Percentiles rank a stretch among this genome's conserved stretches.
Conservation (phyloP, 1,139 yeast species). For the Meyerozyma guilliermondii region DNA sequence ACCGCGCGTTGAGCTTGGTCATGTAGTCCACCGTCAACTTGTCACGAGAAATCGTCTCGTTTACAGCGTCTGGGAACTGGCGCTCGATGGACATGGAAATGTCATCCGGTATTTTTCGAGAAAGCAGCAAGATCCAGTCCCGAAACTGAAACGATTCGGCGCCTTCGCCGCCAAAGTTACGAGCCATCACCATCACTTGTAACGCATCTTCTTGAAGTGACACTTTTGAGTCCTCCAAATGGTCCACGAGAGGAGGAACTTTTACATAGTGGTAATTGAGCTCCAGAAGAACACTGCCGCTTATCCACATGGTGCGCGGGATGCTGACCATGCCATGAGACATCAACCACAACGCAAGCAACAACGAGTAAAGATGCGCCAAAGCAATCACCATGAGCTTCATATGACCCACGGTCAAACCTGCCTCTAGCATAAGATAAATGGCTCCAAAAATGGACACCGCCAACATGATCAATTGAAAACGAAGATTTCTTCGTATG, state of each 20-base stretch:
- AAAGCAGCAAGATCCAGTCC: constrained; percentile 38
- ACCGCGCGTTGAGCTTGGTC: constrained; percentile 30
- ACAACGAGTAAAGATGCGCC: constrained; percentile 74
- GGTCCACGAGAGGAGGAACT: constrained; percentile 56
- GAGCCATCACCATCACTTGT: constrained; percentile 48
- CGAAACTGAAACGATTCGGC: constrained; percentile 22
- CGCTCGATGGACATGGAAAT: constrained; percentile 31
- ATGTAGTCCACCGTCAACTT: constrained; percentile 32
- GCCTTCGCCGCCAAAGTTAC: constrained; percentile 19
- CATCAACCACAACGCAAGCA: constrained; percentile 77
- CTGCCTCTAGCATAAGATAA: constrained; percentile 58
- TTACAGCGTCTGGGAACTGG: constrained; percentile 17
- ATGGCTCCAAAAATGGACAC: constrained; percentile 51
- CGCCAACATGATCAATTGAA: constrained; percentile 53
- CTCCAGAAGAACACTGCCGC: constrained; percentile 36
- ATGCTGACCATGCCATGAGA: constrained; percentile 73
- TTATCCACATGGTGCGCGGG: constrained; percentile 56
- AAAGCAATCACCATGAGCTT: constrained; percentile 69
- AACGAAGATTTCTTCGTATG: constrained; percentile 49
- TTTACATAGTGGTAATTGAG: constrained; percentile 44
- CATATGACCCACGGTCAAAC: constrained; percentile 52
- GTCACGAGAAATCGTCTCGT: constrained; percentile 24
- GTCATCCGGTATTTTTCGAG: constrained; percentile 30
- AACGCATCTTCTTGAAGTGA: constrained; percentile 61
- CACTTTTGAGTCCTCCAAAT: constrained; percentile 59